Evolutionary conservation across 495 filamentous ascomycete species (phyloP), one percentile per base, ranked within the genome.

Genomic region (Amorphotheca resinae): DNA sequence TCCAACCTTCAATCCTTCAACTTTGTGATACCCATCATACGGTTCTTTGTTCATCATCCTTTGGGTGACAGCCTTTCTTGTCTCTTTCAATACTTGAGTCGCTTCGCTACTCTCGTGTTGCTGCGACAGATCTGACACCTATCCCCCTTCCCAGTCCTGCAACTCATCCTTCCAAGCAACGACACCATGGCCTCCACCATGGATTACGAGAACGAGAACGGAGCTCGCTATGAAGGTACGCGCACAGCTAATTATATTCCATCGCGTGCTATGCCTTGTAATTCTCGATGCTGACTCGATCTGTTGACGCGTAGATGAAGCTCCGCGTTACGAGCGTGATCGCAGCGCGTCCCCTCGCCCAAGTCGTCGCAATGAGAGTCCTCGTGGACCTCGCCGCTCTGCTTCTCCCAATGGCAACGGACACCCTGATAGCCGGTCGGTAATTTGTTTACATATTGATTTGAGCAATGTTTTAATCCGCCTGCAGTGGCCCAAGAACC

Each of bases 331-430:
- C 56, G 82, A 76, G 47, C 65, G 74, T 51, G 75, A 87, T 45
- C 84, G 91, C 59, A 94, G 87, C 68, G 87, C 88, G 47, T 96
- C 93, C 57, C 91, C 91, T 57, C 84, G 85, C 59, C 76, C 77
- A 45, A 67, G 74, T 50, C 71, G 72, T 51, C 81, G 80, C 51
- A 73, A 76, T 35, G 68, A 77, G 50, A 76, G 72, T 46, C 77
- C 77, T 49, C 70, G 72, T 43, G 83, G 79, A 45, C 80, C 83
- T 58, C 79, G 79, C 54, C 78, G 83, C 51, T 87, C 81, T 60
- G 76, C 80, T 51, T 88, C 83, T 33, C 83, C 83, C 20, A 74
- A 74, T 48, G 77, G 69, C 46, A 64, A 64, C 52, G 74, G 75
- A 44, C 50, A 53, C 48, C 65, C 73, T 44, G 74, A 79, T 49